Evolutionary conservation across 176 grass and related monocot genomes (phyloP), one percentile per base, ranked within the genome.

Genomic region (Areca catechu): DNA sequence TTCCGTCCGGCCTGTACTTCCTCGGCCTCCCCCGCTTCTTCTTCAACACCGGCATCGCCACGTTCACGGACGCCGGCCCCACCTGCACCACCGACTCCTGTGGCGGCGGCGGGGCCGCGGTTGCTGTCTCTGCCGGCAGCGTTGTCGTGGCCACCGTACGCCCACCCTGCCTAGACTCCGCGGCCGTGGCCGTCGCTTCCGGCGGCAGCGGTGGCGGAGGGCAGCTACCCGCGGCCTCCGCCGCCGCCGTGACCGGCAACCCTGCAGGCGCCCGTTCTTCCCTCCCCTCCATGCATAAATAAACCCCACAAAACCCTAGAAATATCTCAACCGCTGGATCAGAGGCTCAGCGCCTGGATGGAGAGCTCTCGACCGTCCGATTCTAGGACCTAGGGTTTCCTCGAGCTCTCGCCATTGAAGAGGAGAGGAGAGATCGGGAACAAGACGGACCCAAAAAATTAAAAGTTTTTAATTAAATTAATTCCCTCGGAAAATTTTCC

Each of bases 11-110:
- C 15, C 77, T 84, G 75, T 98, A 98, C 71, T 98, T 98, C 69
- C 93, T 82, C 54, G 93, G 93, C 55, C 93, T 72, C 57, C 93
- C 87, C 54, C 93, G 65, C 81, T 92, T 98, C 81, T 97, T 97
- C 62, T 62, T 83, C 87, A 80, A 22, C 69, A 22, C 48, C 3
- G 5, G 7, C 37, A 20, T 10, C 47, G 25, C 48, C 57, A 29
- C 23, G 19, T 18, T 24, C 5, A 20, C 66, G 68, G 70, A 71
- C 54, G 73, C 1, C 19, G 56, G n/a, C 43, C 72, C 57, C 50
- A 23, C 47, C 29, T 22, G 56, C 52, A 22, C 49, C 56, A 59
- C 55, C 4, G n/a, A n/a, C n/a, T n/a, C 48, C 16, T 30, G 7
- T 5, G 54, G 48, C 23, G 53, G 22, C 21, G 34, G n/a, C 2